phyloP scores from a whole-genome alignment of 306 rosid species.

The Citrullus amarus region DNA sequence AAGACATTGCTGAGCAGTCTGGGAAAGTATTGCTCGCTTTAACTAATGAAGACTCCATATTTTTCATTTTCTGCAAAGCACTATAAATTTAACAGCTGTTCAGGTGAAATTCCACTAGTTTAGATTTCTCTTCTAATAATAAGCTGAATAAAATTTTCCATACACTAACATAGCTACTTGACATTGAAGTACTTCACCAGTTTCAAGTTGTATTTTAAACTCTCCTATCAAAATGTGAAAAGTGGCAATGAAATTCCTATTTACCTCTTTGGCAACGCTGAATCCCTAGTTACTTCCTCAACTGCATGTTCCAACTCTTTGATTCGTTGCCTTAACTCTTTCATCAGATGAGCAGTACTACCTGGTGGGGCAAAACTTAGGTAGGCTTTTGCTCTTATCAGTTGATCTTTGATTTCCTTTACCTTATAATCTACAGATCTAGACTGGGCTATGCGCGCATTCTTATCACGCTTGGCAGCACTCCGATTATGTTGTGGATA shows the following conservation, averaged over 20 bases:
- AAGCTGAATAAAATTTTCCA: neutral
- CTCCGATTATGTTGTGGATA: slow-evolving; percentile 13
- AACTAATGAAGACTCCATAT: slow-evolving; percentile 63
- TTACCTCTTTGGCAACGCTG: slow-evolving; percentile 66
- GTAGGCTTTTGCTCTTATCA: slow-evolving; percentile 77
- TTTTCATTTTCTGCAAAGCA: slow-evolving; percentile 84
- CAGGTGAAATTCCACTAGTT: neutral
- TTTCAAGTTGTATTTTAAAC: neutral
- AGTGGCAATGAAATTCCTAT: slow-evolving; percentile 9
- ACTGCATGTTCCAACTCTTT: slow-evolving; percentile 68
- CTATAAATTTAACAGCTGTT: slow-evolving; percentile 48
- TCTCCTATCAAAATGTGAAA: neutral
- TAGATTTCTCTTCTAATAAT: neutral
- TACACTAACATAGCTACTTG: neutral
- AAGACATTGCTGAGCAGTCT: slow-evolving; percentile 61
- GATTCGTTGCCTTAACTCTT: slow-evolving; percentile 67
- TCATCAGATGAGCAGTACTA: slow-evolving; percentile 57
- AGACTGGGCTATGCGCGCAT: slow-evolving; percentile 14
- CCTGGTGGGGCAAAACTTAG: slow-evolving; percentile 49
- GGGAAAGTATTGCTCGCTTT: slow-evolving; percentile 68
- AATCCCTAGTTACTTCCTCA: slow-evolving; percentile 55
- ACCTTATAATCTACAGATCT: slow-evolving; percentile 39
- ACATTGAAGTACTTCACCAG: neutral
- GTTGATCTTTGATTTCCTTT: slow-evolving; percentile 70
- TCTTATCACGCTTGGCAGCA: slow-evolving; percentile 22